Evolutionary conservation across 2,329 filamentous ascomycete species (phyloP).

Genomic region (Chaetomium sp.): DNA sequence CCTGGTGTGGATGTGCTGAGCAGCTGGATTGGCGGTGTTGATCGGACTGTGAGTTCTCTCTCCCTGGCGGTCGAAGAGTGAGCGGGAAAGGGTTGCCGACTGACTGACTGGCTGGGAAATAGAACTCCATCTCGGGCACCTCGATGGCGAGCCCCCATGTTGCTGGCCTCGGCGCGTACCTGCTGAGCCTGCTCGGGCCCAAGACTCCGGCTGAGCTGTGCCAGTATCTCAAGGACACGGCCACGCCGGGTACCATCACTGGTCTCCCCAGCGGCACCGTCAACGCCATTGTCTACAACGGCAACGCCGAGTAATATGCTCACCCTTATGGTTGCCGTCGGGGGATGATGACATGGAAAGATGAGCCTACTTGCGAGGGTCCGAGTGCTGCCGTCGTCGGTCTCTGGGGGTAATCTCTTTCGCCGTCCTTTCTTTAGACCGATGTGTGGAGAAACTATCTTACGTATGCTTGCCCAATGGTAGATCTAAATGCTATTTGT

Average conservation of each 20-base stretch:
- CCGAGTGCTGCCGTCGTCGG: background rate
- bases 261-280: constrained; percentile 46
- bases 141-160: constrained; percentile 43
- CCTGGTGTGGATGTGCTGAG: constrained; percentile 52
- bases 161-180: constrained; percentile 43
- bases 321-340: too few species aligned
- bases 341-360: background rate
- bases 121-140: constrained; percentile 52
- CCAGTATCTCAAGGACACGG: constrained; percentile 47
- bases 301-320: constrained; percentile 37
- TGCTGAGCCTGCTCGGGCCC: constrained; percentile 47
- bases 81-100: background rate
- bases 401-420: background rate
- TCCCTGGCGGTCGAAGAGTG: background rate
- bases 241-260: constrained; percentile 46
- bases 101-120: background rate
- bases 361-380: background rate
- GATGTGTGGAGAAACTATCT: background rate
- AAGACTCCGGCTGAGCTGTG: constrained; percentile 50
- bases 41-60: constrained; percentile 29
- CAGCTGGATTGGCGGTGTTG: constrained; percentile 47
- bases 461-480: background rate
- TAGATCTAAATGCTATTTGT: background rate
- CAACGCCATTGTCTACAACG: constrained; percentile 60
- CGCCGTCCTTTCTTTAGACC: background rate